Evolutionary conservation across 169 alveolate species (phyloP).

Genomic region (Amoebophrya sp.): DNA sequence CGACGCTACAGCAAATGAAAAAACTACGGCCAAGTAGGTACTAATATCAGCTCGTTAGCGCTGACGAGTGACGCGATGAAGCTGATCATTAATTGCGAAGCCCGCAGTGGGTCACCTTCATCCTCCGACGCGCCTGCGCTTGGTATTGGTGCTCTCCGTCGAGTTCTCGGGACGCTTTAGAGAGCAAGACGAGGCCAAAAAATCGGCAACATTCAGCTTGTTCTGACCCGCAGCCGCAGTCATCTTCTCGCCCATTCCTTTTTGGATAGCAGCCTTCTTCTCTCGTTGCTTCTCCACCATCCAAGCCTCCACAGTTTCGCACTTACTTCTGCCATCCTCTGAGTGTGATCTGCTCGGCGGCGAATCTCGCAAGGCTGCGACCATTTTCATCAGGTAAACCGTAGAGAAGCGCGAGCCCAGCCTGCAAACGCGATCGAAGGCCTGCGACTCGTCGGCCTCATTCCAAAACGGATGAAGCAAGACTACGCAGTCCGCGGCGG

Average conservation of each 20-base stretch:
- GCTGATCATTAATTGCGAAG: too few species aligned
- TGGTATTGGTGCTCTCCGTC: too few species aligned
- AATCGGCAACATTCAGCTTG: too few species aligned
- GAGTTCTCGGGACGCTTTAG: too few species aligned
- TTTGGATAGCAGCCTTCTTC: background rate
- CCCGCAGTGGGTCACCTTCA: too few species aligned
- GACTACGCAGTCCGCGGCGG: background rate
- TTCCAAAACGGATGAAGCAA: background rate
- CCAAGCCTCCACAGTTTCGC: background rate
- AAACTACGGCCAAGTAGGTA: too few species aligned
- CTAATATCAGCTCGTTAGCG: too few species aligned
- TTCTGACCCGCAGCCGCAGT: too few species aligned
- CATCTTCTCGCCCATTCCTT: background rate
- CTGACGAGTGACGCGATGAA: too few species aligned
- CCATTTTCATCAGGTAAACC: background rate
- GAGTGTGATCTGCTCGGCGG: background rate
- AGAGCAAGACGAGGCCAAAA: too few species aligned
- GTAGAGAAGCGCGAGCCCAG: background rate
- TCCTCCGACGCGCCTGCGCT: too few species aligned
- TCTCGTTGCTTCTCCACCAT: background rate
- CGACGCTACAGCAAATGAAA: too few species aligned
- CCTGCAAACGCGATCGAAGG: background rate
- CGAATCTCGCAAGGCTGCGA: background rate
- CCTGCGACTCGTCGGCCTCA: background rate
- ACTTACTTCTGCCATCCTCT: background rate